phyloP scores from a whole-genome alignment of 176 grass and related monocot species.

The Oryza punctata region DNA sequence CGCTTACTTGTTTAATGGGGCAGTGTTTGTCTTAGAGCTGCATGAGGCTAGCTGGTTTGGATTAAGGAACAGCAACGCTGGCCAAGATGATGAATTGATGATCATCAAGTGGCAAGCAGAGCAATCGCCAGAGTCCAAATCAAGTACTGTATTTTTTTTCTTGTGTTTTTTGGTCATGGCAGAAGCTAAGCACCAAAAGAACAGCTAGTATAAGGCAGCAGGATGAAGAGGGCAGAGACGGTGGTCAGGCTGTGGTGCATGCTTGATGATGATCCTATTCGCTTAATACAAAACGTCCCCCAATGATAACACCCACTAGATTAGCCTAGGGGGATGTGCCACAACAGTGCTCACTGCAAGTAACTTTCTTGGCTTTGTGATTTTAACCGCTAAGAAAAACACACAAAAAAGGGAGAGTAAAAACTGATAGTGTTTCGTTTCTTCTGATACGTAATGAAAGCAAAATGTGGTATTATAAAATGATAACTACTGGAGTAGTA shows the following conservation, averaged over 20 bases:
- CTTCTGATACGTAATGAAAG: too few species aligned
- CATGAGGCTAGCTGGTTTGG: not conserved
- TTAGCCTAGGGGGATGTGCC: not conserved
- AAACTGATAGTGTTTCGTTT: not conserved
- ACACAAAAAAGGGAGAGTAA: not conserved
- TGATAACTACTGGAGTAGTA: not conserved
- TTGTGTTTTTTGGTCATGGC: not conserved
- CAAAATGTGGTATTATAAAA: too few species aligned
- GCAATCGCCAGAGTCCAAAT: not conserved
- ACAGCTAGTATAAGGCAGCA: not conserved
- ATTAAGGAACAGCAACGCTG: not conserved
- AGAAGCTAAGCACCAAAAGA: not conserved
- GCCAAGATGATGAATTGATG: not conserved
- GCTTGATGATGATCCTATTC: not conserved
- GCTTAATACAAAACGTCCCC: not conserved
- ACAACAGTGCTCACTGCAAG: not conserved
- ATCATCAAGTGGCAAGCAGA: not conserved
- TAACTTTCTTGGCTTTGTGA: not conserved
- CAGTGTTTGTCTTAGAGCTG: not conserved
- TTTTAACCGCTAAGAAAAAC: not conserved
- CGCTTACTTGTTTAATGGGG: not conserved
- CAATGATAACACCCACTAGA: slow-evolving; percentile 32
- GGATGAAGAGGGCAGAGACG: not conserved
- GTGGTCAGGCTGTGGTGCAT: not conserved
- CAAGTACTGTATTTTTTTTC: not conserved